Conservation (phyloP, 1,284 basidiomycete genomes). For the Vanrija sp. region DNA sequence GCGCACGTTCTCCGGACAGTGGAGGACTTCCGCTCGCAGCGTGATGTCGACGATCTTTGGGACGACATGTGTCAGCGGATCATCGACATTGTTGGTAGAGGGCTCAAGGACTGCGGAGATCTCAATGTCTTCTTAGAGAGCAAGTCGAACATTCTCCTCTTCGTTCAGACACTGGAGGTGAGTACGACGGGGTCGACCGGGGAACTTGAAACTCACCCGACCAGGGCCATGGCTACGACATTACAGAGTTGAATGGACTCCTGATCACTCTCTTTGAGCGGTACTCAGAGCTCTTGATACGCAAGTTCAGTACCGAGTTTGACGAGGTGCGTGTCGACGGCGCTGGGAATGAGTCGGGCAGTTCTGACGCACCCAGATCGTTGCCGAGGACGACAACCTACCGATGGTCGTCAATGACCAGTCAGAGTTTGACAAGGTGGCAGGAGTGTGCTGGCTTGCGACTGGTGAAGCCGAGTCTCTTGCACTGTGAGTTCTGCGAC, state of each 20-base stretch:
- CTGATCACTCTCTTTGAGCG: conserved; percentile 85
- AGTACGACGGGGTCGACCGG: conserved; percentile 19
- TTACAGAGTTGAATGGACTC: conserved; percentile 75
- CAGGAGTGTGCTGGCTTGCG: conserved; percentile 82
- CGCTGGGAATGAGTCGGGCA: too few relatives aligned
- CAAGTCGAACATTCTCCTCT: conserved; percentile 79
- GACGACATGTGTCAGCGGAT: conserved; percentile 78
- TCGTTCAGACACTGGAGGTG: conserved; percentile 92
- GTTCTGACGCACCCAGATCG: conserved; percentile 57
- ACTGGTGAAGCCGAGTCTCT: conserved; percentile 63
- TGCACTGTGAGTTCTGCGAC: conserved; percentile 54
- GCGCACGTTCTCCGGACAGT: conserved; percentile 86
- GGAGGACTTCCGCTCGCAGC: conserved; percentile 71
- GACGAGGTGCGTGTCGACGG: conserved; percentile 58
- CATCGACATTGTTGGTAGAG: conserved; percentile 67
- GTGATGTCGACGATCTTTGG: conserved; percentile 95
- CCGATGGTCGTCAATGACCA: conserved; percentile 78
- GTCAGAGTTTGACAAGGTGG: conserved; percentile 69
- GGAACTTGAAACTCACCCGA: conserved; percentile 9
- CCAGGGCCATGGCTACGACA: conserved; percentile 81
- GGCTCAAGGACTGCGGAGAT: conserved; percentile 72
- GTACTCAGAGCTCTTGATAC: conserved; percentile 77
- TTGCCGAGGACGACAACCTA: conserved; percentile 83
- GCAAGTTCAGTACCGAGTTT: conserved; percentile 76
- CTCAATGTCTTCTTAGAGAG: conserved; percentile 77